These are phyloP conservation scores for Colletotrichum acutatum DNA, from an alignment of 2,329 filamentous ascomycete species.

Conservation along the genomic window DNA sequence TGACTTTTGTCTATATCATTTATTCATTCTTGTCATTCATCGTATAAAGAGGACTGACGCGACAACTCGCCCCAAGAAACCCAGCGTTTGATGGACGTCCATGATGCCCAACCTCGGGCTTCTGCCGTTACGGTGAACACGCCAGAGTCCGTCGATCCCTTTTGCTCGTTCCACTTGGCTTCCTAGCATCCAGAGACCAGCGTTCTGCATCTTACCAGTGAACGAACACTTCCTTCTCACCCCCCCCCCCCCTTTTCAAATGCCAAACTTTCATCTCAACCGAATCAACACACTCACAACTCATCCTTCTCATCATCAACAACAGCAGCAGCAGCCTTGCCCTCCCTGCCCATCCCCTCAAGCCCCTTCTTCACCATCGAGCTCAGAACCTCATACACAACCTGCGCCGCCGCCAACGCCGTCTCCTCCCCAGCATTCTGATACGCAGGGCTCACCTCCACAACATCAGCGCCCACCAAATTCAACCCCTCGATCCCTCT, in stretches of 20 bases:
- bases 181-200: neutral
- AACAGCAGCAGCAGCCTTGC: constrained; percentile 35
- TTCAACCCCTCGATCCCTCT: constrained; percentile 85
- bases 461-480: constrained; percentile 88
- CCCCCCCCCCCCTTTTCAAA: neutral
- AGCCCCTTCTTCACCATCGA: constrained; percentile 72
- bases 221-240: too few species aligned
- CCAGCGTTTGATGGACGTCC: too few species aligned
- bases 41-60: neutral
- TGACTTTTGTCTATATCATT: neutral
- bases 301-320: constrained; percentile 47
- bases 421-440: constrained; percentile 85
- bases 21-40: neutral
- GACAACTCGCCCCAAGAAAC: neutral
- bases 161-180: neutral
- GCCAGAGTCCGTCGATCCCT: neutral
- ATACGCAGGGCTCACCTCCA: constrained; percentile 89
- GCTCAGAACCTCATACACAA: constrained; percentile 87
- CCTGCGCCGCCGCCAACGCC: constrained; percentile 83
- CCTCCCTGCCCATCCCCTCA: constrained; percentile 49
- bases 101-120: neutral
- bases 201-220: neutral
- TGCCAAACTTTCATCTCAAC: neutral
- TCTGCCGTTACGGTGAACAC: neutral
- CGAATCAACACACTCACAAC: constrained; percentile 40